These are phyloP conservation scores for Quercus cerris DNA, from an alignment of 306 rosid species.

Conservation along the genomic window DNA sequence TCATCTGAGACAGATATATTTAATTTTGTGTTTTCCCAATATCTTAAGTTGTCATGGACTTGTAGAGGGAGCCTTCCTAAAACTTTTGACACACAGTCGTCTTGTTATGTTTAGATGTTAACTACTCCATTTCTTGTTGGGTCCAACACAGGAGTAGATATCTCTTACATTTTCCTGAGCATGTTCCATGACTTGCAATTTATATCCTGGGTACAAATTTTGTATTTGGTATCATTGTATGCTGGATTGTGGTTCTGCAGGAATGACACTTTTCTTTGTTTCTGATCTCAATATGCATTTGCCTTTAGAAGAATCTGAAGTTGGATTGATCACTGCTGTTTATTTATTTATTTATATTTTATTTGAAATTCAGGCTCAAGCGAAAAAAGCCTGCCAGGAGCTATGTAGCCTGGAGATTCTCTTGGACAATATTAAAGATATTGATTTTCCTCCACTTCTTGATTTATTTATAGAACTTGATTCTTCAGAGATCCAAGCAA, in stretches of 20 bases:
- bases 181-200: not conserved
- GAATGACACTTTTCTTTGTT: not conserved
- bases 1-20: not conserved
- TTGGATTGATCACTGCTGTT: not conserved
- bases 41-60: not conserved
- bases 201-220: not conserved
- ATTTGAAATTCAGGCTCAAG: constrained; percentile 51
- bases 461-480: constrained; percentile 54
- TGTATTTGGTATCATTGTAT: not conserved
- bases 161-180: not conserved
- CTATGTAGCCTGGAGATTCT: constrained; percentile 55
- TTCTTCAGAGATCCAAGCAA: constrained; percentile 63
- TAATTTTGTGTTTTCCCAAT: not conserved
- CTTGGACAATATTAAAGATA: constrained; percentile 59
- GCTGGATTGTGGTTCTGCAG: not conserved
- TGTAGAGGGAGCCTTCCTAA: not conserved
- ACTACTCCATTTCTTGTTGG: not conserved
- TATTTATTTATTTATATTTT: constrained; percentile 13
- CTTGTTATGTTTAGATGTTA: constrained; percentile 12
- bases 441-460: constrained; percentile 63
- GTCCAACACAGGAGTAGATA: not conserved
- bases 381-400: constrained; percentile 44
- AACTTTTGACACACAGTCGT: not conserved
- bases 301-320: not conserved
- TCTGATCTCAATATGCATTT: constrained; percentile 2